These are phyloP conservation scores for Podaxis sp. DNA, from an alignment of 768 basidiomycete species.

Conservation along the genomic window DNA sequence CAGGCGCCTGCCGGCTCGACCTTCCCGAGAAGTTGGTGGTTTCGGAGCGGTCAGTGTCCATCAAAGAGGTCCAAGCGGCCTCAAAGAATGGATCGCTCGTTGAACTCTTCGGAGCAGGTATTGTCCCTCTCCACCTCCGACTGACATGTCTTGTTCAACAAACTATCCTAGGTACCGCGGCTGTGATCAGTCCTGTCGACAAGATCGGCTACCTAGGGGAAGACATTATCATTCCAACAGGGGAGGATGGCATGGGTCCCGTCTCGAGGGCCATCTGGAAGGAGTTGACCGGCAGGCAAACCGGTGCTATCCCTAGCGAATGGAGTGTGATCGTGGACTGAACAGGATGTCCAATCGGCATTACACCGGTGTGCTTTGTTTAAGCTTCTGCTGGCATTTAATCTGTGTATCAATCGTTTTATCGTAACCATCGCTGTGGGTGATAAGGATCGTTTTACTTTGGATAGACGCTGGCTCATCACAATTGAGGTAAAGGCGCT, in stretches of 20 bases:
- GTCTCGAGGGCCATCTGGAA: conserved; percentile 69
- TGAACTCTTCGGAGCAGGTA: conserved; percentile 82
- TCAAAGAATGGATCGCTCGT: conserved; percentile 59
- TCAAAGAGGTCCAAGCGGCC: conserved; percentile 66
- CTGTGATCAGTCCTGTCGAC: conserved; percentile 67
- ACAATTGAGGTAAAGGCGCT: background rate
- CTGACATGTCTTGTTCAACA: conserved; percentile 3
- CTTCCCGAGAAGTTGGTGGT: conserved; percentile 55
- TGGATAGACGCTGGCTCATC: background rate
- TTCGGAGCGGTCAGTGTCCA: conserved; percentile 67
- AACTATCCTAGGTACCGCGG: conserved; percentile 59
- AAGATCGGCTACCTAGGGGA: conserved; percentile 69
- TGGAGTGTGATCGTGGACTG: conserved; percentile 60
- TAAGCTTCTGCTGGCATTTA: background rate
- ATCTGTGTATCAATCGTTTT: background rate
- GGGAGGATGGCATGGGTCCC: conserved; percentile 74
- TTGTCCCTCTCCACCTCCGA: conserved; percentile 17
- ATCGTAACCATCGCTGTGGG: background rate
- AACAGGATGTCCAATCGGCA: background rate
- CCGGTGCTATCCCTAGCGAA: conserved; percentile 68
- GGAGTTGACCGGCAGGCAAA: conserved; percentile 77
- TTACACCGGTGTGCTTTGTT: too few species aligned
- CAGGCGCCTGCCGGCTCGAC: conserved; percentile 39
- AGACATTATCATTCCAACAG: conserved; percentile 60
- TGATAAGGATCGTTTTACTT: background rate